Conservation (phyloP, 192 early-diverging fungal species). For the Jimgerdemannia flammicorona region DNA sequence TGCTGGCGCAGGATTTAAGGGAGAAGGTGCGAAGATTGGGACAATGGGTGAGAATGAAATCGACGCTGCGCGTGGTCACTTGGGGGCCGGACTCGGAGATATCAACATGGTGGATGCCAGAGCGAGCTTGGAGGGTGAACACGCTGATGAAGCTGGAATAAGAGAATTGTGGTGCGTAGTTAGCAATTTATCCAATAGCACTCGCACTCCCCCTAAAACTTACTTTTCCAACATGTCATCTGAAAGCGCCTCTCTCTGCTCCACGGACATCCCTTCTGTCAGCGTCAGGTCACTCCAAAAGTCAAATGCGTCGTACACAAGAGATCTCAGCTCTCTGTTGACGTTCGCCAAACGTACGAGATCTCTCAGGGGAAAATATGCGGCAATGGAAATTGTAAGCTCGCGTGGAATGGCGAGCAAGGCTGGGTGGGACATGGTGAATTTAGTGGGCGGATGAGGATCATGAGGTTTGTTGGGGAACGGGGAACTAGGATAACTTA, state of each 20-base stretch:
- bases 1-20: neutral
- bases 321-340: neutral
- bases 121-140: neutral
- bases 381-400: neutral
- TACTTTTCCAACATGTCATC: neutral
- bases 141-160: neutral
- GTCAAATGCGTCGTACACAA: neutral
- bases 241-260: neutral
- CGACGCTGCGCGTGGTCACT: neutral
- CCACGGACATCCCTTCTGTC: neutral
- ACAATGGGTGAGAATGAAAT: neutral
- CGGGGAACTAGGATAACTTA: too few species aligned
- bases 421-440: neutral
- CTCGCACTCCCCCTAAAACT: neutral
- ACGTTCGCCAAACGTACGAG: neutral
- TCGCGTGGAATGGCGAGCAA: neutral
- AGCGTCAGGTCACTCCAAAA: neutral
- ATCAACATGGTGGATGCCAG: neutral
- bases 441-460: neutral
- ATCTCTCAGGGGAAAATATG: neutral
- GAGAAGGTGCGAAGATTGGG: neutral
- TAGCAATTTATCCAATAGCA: too few species aligned
- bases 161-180: neutral
- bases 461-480: too few species aligned
- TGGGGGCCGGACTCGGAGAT: neutral